A percentile compares a stretch with the other conserved stretches of the same genome.
These are phyloP conservation scores for Kwoniella bestiolae DNA, from an alignment of 768 basidiomycete genomes.

Conservation along the genomic window DNA sequence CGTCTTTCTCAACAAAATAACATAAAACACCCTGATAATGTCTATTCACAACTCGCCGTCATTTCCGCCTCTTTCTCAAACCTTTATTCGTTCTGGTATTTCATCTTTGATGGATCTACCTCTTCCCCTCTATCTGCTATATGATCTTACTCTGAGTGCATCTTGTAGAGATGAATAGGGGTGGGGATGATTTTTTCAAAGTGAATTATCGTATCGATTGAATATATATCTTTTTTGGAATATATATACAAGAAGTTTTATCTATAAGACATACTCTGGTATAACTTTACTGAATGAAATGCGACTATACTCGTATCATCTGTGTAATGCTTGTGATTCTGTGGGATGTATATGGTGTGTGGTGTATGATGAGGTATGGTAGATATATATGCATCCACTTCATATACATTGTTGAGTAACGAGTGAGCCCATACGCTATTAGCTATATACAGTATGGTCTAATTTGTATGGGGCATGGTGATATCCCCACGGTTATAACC, in stretches of 20 bases:
- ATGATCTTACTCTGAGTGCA: background rate
- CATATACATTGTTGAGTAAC: no score
- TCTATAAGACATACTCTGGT: no score
- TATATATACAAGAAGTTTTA: background rate
- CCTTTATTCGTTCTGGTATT: no score
- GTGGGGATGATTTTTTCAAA: background rate
- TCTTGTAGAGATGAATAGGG: background rate
- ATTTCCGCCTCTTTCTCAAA: constrained; percentile 15
- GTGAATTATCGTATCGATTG: background rate
- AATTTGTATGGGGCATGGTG: background rate
- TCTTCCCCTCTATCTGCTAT: background rate
- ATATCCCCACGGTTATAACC: background rate
- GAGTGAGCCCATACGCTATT: no score
- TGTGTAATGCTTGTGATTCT: background rate
- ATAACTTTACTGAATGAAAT: background rate
- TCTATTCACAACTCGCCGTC: constrained; percentile 1
- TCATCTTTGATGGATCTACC: background rate
- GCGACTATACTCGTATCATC: background rate
- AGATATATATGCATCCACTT: background rate
- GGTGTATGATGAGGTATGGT: background rate
- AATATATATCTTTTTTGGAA: background rate
- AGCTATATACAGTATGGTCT: no score
- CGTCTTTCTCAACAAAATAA: constrained; percentile 27
- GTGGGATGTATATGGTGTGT: background rate
- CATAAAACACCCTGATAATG: background rate